Conservation (phyloP, 1,284 basidiomycete genomes). For the Puccinia novopanici region DNA sequence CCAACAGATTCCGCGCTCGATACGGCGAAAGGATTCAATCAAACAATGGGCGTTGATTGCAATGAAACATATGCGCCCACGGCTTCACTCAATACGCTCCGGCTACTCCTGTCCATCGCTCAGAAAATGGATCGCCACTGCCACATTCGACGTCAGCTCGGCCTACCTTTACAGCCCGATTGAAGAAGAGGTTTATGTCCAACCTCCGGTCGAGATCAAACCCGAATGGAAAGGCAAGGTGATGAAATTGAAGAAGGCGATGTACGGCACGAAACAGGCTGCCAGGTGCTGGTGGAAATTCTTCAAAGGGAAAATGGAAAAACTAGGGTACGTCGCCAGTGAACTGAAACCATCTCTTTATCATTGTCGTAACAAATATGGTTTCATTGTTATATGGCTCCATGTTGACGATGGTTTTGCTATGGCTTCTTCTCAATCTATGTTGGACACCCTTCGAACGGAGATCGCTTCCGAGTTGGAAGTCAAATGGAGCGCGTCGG, state of each 20-base stretch:
- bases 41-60: conserved; percentile 10
- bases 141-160: neutral
- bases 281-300: neutral
- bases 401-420: conserved; percentile 10
- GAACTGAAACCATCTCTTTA: neutral
- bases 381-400: neutral
- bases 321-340: neutral
- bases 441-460: neutral
- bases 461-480: neutral
- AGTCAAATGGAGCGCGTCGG: conserved; percentile 2
- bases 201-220: neutral
- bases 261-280: conserved; percentile 23
- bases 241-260: conserved; percentile 1
- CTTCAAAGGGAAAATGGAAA: conserved; percentile 11
- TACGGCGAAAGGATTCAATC: conserved; percentile 26
- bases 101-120: neutral
- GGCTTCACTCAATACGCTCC: neutral
- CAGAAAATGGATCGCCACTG: neutral
- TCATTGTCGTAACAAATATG: neutral
- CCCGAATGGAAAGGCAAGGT: neutral
- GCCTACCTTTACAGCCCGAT: conserved; percentile 9
- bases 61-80: conserved; percentile 11
- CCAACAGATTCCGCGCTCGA: neutral
- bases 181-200: too few species aligned
- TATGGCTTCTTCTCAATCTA: neutral